Conservation (phyloP, 148 eudicot species). For the Simmondsia chinensis region DNA sequence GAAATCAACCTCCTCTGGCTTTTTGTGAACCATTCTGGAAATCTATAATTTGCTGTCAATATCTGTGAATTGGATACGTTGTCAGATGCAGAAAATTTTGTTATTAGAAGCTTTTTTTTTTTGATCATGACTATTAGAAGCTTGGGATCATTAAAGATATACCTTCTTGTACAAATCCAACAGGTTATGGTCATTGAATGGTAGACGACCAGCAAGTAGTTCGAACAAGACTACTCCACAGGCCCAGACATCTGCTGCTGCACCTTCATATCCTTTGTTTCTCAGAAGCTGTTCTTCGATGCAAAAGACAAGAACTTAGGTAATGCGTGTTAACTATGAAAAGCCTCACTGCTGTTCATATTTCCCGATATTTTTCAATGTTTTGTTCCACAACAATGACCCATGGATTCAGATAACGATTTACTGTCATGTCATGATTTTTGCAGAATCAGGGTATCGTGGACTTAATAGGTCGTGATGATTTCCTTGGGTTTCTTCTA, state of each 20-base stretch:
- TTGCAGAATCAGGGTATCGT: no score
- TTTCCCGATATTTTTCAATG: no score
- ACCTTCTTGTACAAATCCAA: slow-evolving; percentile 42
- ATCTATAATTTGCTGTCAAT: slow-evolving; percentile 27
- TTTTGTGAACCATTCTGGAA: slow-evolving; percentile 40
- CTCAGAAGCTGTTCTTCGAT: slow-evolving; percentile 28
- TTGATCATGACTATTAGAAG: not conserved
- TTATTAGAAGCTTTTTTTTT: not conserved
- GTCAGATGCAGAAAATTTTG: not conserved
- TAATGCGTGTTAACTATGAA: not conserved
- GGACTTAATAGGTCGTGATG: no score
- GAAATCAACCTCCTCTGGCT: slow-evolving; percentile 28
- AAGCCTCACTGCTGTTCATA: not conserved
- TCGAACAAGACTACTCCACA: slow-evolving; percentile 61
- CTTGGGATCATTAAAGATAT: not conserved
- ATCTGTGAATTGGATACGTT: no score
- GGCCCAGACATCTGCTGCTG: slow-evolving; percentile 60
- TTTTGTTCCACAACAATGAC: no score
- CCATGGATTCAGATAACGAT: no score
- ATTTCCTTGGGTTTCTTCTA: no score
- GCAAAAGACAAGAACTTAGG: slow-evolving; percentile 7
- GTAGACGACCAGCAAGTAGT: slow-evolving; percentile 44
- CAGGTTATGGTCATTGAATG: slow-evolving; percentile 41
- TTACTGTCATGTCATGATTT: no score
- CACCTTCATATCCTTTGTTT: slow-evolving; percentile 47